phyloP scores from a whole-genome alignment of 1,284 basidiomycete species.

The Tetrapyrgos nigripes region DNA sequence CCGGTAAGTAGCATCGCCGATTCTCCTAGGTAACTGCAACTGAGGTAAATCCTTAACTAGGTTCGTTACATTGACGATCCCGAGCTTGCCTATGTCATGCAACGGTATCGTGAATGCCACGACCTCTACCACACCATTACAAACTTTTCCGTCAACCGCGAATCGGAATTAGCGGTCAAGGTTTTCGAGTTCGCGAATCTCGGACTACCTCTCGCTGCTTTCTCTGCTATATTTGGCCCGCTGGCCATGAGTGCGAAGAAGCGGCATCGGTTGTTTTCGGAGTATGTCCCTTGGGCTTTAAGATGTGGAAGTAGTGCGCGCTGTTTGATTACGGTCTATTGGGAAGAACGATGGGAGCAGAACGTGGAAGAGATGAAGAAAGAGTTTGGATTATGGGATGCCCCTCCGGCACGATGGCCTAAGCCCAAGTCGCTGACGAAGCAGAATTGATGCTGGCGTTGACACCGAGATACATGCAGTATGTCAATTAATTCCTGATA shows the following conservation, averaged over 20 bases:
- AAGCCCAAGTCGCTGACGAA: conserved; percentile 63
- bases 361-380: conserved; percentile 80
- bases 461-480: neutral
- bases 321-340: conserved; percentile 90
- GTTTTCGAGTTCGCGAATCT: conserved; percentile 95
- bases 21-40: conserved; percentile 2
- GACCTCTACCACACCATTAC: conserved; percentile 94
- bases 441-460: conserved; percentile 44
- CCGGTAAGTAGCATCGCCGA: conserved; percentile 62
- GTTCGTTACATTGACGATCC: conserved; percentile 94
- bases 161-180: conserved; percentile 94
- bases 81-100: conserved; percentile 95
- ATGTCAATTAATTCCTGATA: neutral
- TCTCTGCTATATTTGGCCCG: conserved; percentile 82
- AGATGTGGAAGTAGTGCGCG: conserved; percentile 76
- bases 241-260: conserved; percentile 64
- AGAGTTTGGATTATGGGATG: conserved; percentile 85
- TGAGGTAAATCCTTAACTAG: conserved; percentile 42
- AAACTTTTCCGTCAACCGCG: conserved; percentile 87
- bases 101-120: conserved; percentile 97
- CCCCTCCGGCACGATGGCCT: conserved; percentile 60
- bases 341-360: conserved; percentile 95
- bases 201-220: conserved; percentile 86
- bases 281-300: conserved; percentile 92
- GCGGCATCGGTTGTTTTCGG: conserved; percentile 68